Evolutionary conservation across 345 rosid genomes (phyloP), one percentile per base, ranked within the genome.

Genomic region (Salix koriyanagi): DNA sequence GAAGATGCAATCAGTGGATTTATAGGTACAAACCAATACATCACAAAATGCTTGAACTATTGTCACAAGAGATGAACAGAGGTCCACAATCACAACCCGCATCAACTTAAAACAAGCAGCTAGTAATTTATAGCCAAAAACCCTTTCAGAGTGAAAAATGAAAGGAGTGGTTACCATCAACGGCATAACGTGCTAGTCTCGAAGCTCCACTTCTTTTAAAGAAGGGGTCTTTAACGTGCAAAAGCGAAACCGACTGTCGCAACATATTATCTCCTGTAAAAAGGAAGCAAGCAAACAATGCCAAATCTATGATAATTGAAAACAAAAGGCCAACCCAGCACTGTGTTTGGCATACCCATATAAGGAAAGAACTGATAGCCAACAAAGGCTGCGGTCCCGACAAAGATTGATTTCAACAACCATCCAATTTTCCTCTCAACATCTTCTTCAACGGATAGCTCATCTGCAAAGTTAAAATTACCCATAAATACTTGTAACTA

Each of bases 171-270:
- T 69, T 86, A 95, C 97, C 97, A 71, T 93, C 93, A 66, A 86
- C 77, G 28, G 99, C 97, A 76, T 90, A 91, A 77, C 96, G 90
- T 46, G 96, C 84, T 76, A 95, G 85, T 87, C 98, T 85, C 65
- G 98, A 91, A 73, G 99, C 99, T 54, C 99, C 99, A 81, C 87
- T 87, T 80, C 99, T 83, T 83, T 93, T 95, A 84, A 90, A 93
- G 87, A 91, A 87, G 4, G 97, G 97, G 84, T 95, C 99, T 84
- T 93, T 91, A 56, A 88, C 96, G 71, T 87, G 96, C 86, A 95
- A 84, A 74, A 95, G 97, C 19, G 93, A 90, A 52, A 95, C 73
- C 1, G 99, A 93, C 80, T 95, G 99, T 23, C 86, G 94, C 81
- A 95, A 65, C 79, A 95, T 80, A 77, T 84, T 95, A 90, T 93